Evolutionary conservation across 345 rosid genomes (phyloP).

Genomic region (Linum trigynum): DNA sequence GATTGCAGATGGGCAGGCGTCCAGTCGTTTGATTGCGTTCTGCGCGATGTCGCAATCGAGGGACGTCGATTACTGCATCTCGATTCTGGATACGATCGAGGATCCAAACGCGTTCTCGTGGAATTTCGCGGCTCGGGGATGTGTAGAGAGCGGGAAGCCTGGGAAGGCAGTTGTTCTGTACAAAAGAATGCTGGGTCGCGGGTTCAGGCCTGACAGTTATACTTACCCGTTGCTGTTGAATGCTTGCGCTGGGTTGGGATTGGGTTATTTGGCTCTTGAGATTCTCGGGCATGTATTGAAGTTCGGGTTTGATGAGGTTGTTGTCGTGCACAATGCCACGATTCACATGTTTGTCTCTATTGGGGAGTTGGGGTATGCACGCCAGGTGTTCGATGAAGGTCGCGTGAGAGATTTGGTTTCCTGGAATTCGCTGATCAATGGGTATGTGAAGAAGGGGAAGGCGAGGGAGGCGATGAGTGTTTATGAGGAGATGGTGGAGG

Average conservation of each 20-base stretch:
- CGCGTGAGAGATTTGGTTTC: conserved; percentile 69
- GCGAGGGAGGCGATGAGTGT: conserved; percentile 37
- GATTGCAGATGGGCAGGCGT: conserved; percentile 42
- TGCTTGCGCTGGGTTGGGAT: conserved; percentile 37
- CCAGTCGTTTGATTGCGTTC: conserved; percentile 59
- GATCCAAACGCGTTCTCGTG: conserved; percentile 53
- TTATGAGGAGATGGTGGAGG: conserved; percentile 42
- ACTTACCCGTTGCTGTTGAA: conserved; percentile 66
- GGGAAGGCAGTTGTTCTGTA: conserved; percentile 37
- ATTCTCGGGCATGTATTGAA: conserved; percentile 58
- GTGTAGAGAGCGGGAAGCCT: conserved; percentile 35
- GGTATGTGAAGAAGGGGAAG: conserved; percentile 48
- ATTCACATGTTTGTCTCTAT: conserved; percentile 47
- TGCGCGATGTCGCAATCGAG: conserved; percentile 50
- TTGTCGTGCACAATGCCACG: conserved; percentile 54
- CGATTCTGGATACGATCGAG: conserved; percentile 31
- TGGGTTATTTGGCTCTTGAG: conserved; percentile 34
- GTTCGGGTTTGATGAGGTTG: conserved; percentile 48
- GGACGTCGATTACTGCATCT: conserved; percentile 47
- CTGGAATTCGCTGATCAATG: conserved; percentile 81
- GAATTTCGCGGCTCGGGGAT: conserved; percentile 67
- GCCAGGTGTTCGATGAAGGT: conserved; percentile 66
- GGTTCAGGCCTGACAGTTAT: conserved; percentile 53
- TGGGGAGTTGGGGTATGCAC: conserved; percentile 51
- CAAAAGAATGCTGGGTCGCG: conserved; percentile 50